Conservation (phyloP, 108 stramenopile species). For the Phaeodactylum tricornutum region DNA sequence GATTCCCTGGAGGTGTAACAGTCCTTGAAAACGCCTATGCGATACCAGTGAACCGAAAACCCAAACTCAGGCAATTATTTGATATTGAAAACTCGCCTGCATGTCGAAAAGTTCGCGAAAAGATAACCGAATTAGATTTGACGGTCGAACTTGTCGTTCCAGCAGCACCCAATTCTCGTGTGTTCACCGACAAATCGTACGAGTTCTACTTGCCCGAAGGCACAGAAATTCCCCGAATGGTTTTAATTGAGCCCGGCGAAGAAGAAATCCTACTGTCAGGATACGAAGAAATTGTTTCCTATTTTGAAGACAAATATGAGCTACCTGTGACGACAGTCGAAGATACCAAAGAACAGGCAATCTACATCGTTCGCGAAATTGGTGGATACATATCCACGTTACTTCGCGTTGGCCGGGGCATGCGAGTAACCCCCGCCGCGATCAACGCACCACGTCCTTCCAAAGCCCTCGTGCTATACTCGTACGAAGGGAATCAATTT, state of each 20-base stretch:
- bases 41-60: not conserved
- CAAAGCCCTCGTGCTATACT: conserved; percentile 40
- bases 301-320: conserved; percentile 33
- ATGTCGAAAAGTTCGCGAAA: conserved; percentile 68
- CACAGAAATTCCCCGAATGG: conserved; percentile 12
- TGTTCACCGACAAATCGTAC: conserved; percentile 4
- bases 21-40: conserved; percentile 12
- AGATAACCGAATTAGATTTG: conserved; percentile 76
- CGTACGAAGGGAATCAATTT: conserved; percentile 79
- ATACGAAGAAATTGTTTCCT: conserved; percentile 38
- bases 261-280: conserved; percentile 30
- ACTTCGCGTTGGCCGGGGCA: conserved; percentile 19
- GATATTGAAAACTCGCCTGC: conserved; percentile 45
- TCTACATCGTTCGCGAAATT: not conserved
- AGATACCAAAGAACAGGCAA: conserved; percentile 2
- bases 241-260: conserved; percentile 18
- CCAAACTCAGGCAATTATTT: conserved; percentile 23
- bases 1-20: conserved; percentile 33
- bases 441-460: conserved; percentile 4
- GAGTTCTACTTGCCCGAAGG: conserved; percentile 6
- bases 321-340: conserved; percentile 2
- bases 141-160: conserved; percentile 49
- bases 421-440: conserved; percentile 12
- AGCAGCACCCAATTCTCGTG: conserved; percentile 15
- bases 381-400: conserved; percentile 9